Base-by-base conservation (phyloP, 1,139 yeast genomes). In the Hyphopichia khmerensis region DNA sequence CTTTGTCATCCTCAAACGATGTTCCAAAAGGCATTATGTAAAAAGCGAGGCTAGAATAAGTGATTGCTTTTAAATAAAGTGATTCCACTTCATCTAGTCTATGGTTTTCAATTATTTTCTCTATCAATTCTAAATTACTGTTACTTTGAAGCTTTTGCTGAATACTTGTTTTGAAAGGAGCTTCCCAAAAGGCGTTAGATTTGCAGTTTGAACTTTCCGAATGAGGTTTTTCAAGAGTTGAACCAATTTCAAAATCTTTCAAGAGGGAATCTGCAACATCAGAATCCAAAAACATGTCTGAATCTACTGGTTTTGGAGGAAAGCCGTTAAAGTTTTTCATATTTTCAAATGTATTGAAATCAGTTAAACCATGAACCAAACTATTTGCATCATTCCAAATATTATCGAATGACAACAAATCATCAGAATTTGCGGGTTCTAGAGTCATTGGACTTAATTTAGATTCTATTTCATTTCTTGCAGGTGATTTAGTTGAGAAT, bases 1-100 rank as follows among this genome's bases (percentile, higher is more conserved):
- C 51, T 41, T 40, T 43, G 36, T 51, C 46, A 35, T 43, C 43
- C 30, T 45, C 47, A 21, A 39, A 34, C 29, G 35, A 40, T 19
- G 46, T 30, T 2, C 48, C 51, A 35, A 50, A 52, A 7, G 56
- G 56, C 34, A 43, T 45, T 18, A 51, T 40, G 29, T 40, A 42
- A 30, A 41, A 37, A 9, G 43, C 32, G 19, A 47, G 40, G 2
- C 38, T 42, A 17, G 52, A 45, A 19, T 44, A 35, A 8, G 47
- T 44, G 18, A 50, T 45, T 33, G 43, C 48, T 14, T 40, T 43
- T 38, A 52, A 43, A 39, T 52, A 52, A 17, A 9, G 13, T 9
- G 15, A 19, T 19, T 39, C 41, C 1, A 24, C n/a, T 14, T 39
- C 41, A 2, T 36, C 23, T 4, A 39, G 16, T 19, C 33, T 16